Conservation (phyloP, 495 filamentous ascomycete genomes). For the Annulohypoxylon bovei region DNA sequence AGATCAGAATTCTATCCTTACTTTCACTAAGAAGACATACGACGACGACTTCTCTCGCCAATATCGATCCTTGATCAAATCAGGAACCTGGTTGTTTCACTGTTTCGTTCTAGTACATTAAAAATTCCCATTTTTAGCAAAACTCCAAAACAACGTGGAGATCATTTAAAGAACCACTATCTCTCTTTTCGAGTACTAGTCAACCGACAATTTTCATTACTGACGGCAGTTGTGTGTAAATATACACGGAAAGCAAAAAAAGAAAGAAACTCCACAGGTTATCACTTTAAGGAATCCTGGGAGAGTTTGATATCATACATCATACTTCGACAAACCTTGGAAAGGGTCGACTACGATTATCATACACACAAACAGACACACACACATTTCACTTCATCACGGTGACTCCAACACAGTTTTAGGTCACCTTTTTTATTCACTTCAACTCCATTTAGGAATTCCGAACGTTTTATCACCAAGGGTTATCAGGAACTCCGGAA, state of each 20-base stretch:
- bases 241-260: slow-evolving; percentile 3
- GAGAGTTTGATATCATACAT: slow-evolving; percentile 36
- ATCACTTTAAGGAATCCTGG: slow-evolving; percentile 31
- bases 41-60: slow-evolving; percentile 11
- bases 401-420: slow-evolving; percentile 22
- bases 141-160: slow-evolving; percentile 19
- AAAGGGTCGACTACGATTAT: slow-evolving; percentile 17
- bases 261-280: slow-evolving; percentile 15
- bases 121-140: slow-evolving; percentile 17
- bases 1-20: slow-evolving; percentile 27
- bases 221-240: slow-evolving; percentile 14
- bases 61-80: slow-evolving; percentile 36
- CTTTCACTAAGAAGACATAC: slow-evolving; percentile 23
- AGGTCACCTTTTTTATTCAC: slow-evolving; percentile 24
- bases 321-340: slow-evolving; percentile 33
- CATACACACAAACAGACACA: not conserved
- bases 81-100: slow-evolving; percentile 44
- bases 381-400: slow-evolving; percentile 35
- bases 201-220: slow-evolving; percentile 8
- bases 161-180: slow-evolving; percentile 12
- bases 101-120: slow-evolving; percentile 40
- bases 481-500: slow-evolving; percentile 26
- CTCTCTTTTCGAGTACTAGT: slow-evolving; percentile 19
- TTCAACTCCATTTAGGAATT: slow-evolving; percentile 30
- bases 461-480: slow-evolving; percentile 14